phyloP scores from a whole-genome alignment of 2,329 filamentous ascomycete species.

The Arthrobotrys pseudoclavata region DNA sequence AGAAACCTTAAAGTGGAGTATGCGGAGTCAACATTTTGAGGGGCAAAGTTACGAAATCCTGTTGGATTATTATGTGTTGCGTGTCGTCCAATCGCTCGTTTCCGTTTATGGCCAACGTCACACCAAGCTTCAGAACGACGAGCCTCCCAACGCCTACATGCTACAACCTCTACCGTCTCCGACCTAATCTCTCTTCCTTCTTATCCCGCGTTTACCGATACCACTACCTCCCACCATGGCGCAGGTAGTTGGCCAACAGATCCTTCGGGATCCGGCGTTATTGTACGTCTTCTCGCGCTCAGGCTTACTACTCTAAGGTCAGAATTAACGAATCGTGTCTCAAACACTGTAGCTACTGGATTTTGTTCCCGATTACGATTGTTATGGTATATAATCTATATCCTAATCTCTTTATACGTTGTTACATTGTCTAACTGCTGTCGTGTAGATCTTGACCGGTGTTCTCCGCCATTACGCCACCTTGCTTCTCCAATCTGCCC shows the following conservation, averaged over 20 bases:
- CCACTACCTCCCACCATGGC: conserved; percentile 73
- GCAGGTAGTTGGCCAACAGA: conserved; percentile 88
- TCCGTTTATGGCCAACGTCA: conserved; percentile 42
- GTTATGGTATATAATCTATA: conserved; percentile 78
- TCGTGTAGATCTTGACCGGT: conserved; percentile 82
- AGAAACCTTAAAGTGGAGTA: too few relatives aligned
- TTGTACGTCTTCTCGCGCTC: conserved; percentile 75
- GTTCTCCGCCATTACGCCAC: conserved; percentile 96
- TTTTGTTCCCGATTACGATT: conserved; percentile 94
- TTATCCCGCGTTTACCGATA: conserved; percentile 3
- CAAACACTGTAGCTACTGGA: conserved; percentile 84
- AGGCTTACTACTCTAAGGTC: conserved; percentile 28
- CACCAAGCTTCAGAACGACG: conserved; percentile 23
- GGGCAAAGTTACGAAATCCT: background rate
- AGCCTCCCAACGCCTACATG: conserved; percentile 24
- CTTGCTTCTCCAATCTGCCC: conserved; percentile 85
- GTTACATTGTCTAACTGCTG: background rate
- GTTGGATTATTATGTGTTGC: conserved; percentile 38
- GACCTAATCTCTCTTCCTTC: background rate
- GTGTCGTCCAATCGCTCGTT: conserved; percentile 22
- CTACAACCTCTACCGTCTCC: conserved; percentile 24
- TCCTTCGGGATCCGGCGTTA: conserved; percentile 96
- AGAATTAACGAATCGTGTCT: conserved; percentile 60
- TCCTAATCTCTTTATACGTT: background rate
- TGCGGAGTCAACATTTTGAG: too few relatives aligned